Conservation (phyloP, 257 asterid species). For the Eustoma russellianum region DNA sequence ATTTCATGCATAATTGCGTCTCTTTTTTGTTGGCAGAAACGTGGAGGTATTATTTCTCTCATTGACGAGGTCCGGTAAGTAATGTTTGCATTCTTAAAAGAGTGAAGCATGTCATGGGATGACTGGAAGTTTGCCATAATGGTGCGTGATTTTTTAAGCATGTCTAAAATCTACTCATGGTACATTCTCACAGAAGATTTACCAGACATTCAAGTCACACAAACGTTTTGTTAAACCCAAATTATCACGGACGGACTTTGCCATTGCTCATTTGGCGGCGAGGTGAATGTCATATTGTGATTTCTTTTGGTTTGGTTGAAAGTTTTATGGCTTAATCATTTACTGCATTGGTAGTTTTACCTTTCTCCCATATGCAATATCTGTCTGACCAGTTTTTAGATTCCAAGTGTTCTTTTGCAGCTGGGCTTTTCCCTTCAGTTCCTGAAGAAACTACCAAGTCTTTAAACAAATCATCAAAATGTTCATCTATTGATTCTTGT, state of each 20-base stretch:
- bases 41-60: slow-evolving; percentile 95
- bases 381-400: slow-evolving; percentile 92
- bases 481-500: slow-evolving; percentile 93
- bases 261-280: slow-evolving; percentile 98
- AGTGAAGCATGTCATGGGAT: neutral
- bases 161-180: slow-evolving; percentile 98
- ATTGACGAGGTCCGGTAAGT: slow-evolving; percentile 95
- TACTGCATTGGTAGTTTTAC: too few relatives aligned
- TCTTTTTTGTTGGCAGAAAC: slow-evolving; percentile 56
- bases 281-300: slow-evolving; percentile 44
- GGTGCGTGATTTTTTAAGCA: slow-evolving; percentile 44
- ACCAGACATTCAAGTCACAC: slow-evolving; percentile 80
- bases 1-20: too few relatives aligned
- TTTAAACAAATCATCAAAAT: slow-evolving; percentile 82
- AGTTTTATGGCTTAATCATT: slow-evolving; percentile 11
- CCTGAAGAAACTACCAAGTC: slow-evolving; percentile 72
- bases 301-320: slow-evolving; percentile 5
- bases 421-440: slow-evolving; percentile 75
- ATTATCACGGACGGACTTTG: slow-evolving; percentile 79
- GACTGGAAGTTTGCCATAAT: slow-evolving; percentile 6
- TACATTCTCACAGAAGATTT: slow-evolving; percentile 87
- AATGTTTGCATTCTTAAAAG: neutral
- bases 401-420: slow-evolving; percentile 83
- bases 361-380: slow-evolving; percentile 77
- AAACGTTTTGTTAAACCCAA: slow-evolving; percentile 93